Base-by-base conservation (phyloP, 306 rosid species). In the Glycyrrhiza uralensis region DNA sequence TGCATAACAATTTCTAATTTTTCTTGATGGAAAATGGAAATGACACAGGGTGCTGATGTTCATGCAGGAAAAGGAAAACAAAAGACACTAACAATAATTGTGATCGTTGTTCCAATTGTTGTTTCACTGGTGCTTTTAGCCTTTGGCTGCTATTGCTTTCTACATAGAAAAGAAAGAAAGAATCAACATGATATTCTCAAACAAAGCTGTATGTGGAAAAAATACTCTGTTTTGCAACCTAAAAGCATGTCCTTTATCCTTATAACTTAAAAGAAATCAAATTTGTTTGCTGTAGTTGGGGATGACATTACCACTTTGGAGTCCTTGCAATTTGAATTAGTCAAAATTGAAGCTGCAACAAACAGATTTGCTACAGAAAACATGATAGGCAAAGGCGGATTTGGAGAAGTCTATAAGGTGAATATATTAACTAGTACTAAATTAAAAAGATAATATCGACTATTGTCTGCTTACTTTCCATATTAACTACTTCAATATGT, bases 351-450 rank as follows among this genome's bases (percentile, higher is more conserved):
- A 60, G 71, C 80, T 9, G 90, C 93, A 32, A 86, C 88, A 49
- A 66, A 73, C 51, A 82, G 57, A 11, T 88, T 88, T 42, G 56
- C 89, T 12, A 9, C 11, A 56, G 41, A 29, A 68, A 45, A 82
- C 61, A 75, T 39, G 46, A 51, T 86, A 17, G 94, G 90, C 1
- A 74, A 55, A 80, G 94, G 94, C 1, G 87, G 91, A 69, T 84
- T 84, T 79, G 91, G 91, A 7, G 77, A 58, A 61, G 93, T 88
- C 29, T 88, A 79, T 49, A 88, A 81, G 84, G 93, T 88, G 45
- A 41, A 24, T 7, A 39, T 26, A 42, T 18, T 54, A 67, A 12
- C 20, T 19, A 49, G 29, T 5, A 14, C 18, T 36, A 71, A 3
- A 15, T 44, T 51, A 60, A 32, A 29, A 65, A 4, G 22, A 19